Evolutionary conservation across 2,329 filamentous ascomycete genomes (phyloP).

Genomic region (Orbilia quercus): DNA sequence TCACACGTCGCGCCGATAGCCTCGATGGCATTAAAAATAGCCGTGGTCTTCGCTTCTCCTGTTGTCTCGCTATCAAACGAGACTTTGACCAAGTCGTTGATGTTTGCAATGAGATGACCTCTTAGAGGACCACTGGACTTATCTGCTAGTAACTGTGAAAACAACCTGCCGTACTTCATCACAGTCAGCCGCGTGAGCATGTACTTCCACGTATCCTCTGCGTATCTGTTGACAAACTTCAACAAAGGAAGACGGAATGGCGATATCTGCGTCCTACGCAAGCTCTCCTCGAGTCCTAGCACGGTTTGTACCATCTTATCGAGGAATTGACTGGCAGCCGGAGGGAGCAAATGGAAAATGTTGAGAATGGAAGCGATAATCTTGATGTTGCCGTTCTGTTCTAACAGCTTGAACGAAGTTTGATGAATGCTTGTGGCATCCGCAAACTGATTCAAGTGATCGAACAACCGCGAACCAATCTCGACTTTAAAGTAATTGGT

Average conservation of each 20-base stretch:
- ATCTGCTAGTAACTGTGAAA: conserved; percentile 85
- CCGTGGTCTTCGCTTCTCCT: conserved; percentile 73
- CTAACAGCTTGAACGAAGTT: conserved; percentile 92
- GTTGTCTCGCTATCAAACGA: conserved; percentile 72
- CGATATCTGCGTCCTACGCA: conserved; percentile 87
- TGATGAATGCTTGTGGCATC: conserved; percentile 83
- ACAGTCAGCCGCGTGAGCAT: conserved; percentile 84
- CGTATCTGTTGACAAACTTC: conserved; percentile 92
- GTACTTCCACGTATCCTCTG: conserved; percentile 84
- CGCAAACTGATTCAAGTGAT: conserved; percentile 91
- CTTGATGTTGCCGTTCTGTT: conserved; percentile 92
- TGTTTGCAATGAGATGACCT: conserved; percentile 77
- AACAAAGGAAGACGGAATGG: conserved; percentile 91
- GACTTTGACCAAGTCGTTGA: conserved; percentile 76
- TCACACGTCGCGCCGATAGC: conserved; percentile 81
- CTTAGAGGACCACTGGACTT: conserved; percentile 77
- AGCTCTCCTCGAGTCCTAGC: conserved; percentile 84
- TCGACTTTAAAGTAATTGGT: conserved; percentile 99
- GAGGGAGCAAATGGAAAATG: conserved; percentile 94
- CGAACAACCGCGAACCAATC: conserved; percentile 90
- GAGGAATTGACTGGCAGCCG: conserved; percentile 90
- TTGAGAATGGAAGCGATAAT: conserved; percentile 94
- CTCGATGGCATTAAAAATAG: conserved; percentile 87
- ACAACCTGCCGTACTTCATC: conserved; percentile 86
- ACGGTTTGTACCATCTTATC: conserved; percentile 88